A percentile compares a stretch with the other conserved stretches of the same genome.
phyloP scores from a whole-genome alignment of 2,329 filamentous ascomycete genomes.

The Ascochyta clinopodiicola region DNA sequence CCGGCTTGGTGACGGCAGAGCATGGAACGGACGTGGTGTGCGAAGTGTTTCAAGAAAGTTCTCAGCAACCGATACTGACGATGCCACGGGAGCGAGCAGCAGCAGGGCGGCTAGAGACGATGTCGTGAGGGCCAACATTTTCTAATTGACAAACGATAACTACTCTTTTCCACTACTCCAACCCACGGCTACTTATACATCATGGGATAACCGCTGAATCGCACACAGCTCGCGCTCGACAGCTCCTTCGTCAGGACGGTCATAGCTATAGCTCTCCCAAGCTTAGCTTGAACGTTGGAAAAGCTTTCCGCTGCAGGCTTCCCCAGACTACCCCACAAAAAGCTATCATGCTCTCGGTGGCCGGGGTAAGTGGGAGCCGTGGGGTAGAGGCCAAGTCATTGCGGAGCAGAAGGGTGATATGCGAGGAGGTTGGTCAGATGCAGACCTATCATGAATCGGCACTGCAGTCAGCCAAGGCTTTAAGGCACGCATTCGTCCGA shows the following conservation, averaged over 20 bases:
- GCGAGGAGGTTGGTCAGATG: not conserved
- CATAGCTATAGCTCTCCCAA: not conserved
- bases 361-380: not conserved
- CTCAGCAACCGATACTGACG: slow-evolving; percentile 18
- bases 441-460: slow-evolving; percentile 1
- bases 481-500: not conserved
- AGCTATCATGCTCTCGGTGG: slow-evolving; percentile 6
- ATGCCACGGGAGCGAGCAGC: slow-evolving; percentile 6
- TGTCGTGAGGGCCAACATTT: slow-evolving; percentile 4
- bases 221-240: not conserved
- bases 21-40: slow-evolving; percentile 20
- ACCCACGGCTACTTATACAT: not conserved
- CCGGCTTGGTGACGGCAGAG: slow-evolving; percentile 12
- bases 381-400: slow-evolving; percentile 6
- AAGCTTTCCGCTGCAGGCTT: slow-evolving; percentile 17
- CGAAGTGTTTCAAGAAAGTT: slow-evolving; percentile 21
- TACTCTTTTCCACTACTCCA: not conserved
- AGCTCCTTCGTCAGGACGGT: not conserved
- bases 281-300: slow-evolving; percentile 7
- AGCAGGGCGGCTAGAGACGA: slow-evolving; percentile 2
- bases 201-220: not conserved
- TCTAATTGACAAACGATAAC: not conserved
- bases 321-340: slow-evolving; percentile 11
- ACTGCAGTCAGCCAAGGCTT: not conserved
- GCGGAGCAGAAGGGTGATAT: not conserved